A percentile compares a stretch with the other conserved stretches of the same genome.
Conservation (phyloP, 352 stramenopile genomes). For the Pythium grandisporangium region DNA sequence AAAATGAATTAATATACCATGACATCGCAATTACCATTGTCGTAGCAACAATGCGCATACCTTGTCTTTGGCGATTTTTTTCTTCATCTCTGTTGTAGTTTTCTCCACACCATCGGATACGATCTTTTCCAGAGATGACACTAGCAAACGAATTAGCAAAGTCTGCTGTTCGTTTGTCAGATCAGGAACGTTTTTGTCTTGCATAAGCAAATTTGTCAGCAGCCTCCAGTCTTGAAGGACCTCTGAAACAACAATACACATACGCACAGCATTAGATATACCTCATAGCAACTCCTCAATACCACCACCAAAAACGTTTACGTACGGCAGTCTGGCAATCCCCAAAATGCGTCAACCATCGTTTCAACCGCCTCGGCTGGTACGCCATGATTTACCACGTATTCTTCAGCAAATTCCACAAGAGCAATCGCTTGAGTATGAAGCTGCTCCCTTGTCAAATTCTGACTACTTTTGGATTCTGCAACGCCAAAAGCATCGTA, state of each 20-base stretch:
- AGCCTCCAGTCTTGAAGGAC: constrained; percentile 76
- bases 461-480: constrained; percentile 40
- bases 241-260: constrained; percentile 36
- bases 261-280: too few species aligned
- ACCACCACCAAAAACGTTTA: constrained; percentile 3
- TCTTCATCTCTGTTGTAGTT: constrained; percentile 24
- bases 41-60: constrained; percentile 11
- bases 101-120: constrained; percentile 19
- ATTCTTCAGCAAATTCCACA: constrained; percentile 87
- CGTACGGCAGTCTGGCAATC: constrained; percentile 79
- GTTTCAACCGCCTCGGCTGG: constrained; percentile 51
- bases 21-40: neutral
- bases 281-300: constrained; percentile 4
- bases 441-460: constrained; percentile 75
- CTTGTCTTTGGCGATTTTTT: constrained; percentile 35
- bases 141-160: constrained; percentile 63
- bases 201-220: constrained; percentile 59
- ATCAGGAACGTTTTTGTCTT: constrained; percentile 75
- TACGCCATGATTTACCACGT: constrained; percentile 60
- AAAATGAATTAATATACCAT: neutral
- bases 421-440: constrained; percentile 82
- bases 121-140: constrained; percentile 60
- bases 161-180: constrained; percentile 74
- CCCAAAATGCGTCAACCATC: constrained; percentile 81
- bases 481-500: constrained; percentile 84